Evolutionary conservation across 164 flowering plant species (phyloP).

Genomic region (Protea cynaroides): DNA sequence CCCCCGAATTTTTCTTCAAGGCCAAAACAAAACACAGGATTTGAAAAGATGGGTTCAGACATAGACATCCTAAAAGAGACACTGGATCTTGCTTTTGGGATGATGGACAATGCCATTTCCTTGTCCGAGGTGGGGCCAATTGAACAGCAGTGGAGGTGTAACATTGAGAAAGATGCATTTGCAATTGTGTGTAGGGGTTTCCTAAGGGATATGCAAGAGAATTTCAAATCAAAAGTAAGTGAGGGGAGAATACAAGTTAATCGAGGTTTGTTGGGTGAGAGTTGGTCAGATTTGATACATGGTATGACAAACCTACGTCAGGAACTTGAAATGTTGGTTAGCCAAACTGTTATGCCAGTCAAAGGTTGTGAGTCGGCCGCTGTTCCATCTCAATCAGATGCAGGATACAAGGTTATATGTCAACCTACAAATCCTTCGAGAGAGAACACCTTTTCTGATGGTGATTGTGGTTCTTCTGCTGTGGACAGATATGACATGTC

Average conservation of each 20-base stretch:
- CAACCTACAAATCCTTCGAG: slow-evolving; percentile 12
- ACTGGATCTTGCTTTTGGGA: slow-evolving; percentile 55
- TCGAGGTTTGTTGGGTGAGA: slow-evolving; percentile 7
- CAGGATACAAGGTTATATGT: slow-evolving; percentile 6
- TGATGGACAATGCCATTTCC: slow-evolving; percentile 47
- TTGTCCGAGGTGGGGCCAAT: slow-evolving; percentile 38
- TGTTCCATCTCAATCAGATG: slow-evolving; percentile 9
- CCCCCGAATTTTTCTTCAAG: slow-evolving; percentile 3
- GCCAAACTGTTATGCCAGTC: slow-evolving; percentile 12
- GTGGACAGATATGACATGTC: background rate
- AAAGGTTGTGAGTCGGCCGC: slow-evolving; percentile 1
- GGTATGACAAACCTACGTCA: slow-evolving; percentile 29
- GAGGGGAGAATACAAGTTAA: slow-evolving; percentile 8
- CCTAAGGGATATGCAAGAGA: slow-evolving; percentile 28
- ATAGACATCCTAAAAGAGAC: slow-evolving; percentile 60
- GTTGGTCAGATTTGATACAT: slow-evolving; percentile 30
- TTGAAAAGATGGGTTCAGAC: slow-evolving; percentile 58
- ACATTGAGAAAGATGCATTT: slow-evolving; percentile 41
- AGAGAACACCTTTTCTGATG: slow-evolving; percentile 15
- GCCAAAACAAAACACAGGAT: slow-evolving; percentile 23
- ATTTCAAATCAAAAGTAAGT: slow-evolving; percentile 14
- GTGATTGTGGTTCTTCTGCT: slow-evolving; percentile 1
- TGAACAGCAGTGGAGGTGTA: slow-evolving; percentile 58
- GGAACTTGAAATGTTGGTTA: slow-evolving; percentile 32
- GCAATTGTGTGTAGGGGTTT: slow-evolving; percentile 32